Conservation (phyloP, 2,329 filamentous ascomycete genomes). For the Alternaria gansuensis region DNA sequence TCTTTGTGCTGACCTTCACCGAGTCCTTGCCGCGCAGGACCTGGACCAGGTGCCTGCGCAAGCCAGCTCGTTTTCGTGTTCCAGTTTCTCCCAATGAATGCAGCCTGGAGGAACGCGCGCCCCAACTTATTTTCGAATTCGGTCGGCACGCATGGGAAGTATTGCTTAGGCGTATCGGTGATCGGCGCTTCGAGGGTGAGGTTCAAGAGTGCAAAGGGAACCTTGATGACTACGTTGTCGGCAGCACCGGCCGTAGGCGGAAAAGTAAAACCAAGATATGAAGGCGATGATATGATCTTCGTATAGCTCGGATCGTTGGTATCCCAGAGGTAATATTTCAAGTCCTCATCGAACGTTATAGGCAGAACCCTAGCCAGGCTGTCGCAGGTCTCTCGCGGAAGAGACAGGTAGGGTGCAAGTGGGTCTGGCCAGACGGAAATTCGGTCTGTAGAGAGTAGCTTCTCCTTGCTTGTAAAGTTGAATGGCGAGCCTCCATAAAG, state of each 20-base stretch:
- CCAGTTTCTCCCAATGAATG: slow-evolving; percentile 54
- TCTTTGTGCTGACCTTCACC: slow-evolving; percentile 8
- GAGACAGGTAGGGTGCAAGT: slow-evolving; percentile 35
- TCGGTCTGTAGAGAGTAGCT: slow-evolving; percentile 27
- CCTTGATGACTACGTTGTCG: slow-evolving; percentile 52
- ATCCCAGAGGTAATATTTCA: slow-evolving; percentile 44
- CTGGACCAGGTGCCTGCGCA: slow-evolving; percentile 16
- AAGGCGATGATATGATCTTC: slow-evolving; percentile 54
- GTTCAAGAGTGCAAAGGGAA: slow-evolving; percentile 52
- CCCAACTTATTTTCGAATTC: slow-evolving; percentile 43
- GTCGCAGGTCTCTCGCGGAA: slow-evolving; percentile 41
- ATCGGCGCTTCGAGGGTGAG: slow-evolving; percentile 54
- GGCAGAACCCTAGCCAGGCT: slow-evolving; percentile 40
- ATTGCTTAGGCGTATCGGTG: slow-evolving; percentile 46
- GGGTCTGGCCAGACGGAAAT: slow-evolving; percentile 26
- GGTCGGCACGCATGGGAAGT: slow-evolving; percentile 54
- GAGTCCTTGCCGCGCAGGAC: slow-evolving; percentile 4
- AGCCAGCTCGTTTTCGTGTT: slow-evolving; percentile 11
- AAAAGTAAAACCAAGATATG: slow-evolving; percentile 56
- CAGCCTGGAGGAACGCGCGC: slow-evolving; percentile 59
- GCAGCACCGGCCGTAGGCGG: slow-evolving; percentile 28
- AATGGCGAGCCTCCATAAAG: slow-evolving; percentile 53
- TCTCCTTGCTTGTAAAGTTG: slow-evolving; percentile 18
- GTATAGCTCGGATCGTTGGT: slow-evolving; percentile 42
- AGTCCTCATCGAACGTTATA: slow-evolving; percentile 29